Evolutionary conservation across 495 filamentous ascomycete genomes (phyloP).

Genomic region (Immersiella caudata): DNA sequence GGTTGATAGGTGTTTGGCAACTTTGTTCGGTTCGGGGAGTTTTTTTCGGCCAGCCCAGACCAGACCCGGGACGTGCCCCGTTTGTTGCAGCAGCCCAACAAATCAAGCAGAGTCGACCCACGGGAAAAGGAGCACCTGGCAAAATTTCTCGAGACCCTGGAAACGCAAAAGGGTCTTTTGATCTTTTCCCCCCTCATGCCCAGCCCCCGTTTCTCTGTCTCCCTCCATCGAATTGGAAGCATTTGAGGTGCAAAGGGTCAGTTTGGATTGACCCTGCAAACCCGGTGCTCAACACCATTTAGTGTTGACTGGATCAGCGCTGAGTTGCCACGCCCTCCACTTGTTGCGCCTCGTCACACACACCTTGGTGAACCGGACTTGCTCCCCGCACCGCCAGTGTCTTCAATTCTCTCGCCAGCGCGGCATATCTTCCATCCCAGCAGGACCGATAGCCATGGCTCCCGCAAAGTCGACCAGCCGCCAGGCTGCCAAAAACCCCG

Average conservation of each 20-base stretch:
- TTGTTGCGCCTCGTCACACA: slow-evolving; percentile 6
- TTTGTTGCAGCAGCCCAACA: slow-evolving; percentile 29
- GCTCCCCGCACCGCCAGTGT: background rate
- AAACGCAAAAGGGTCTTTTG: slow-evolving; percentile 12
- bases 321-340: slow-evolving; percentile 5
- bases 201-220: background rate
- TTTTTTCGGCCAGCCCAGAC: background rate
- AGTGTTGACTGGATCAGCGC: slow-evolving; percentile 2
- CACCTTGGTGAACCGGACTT: slow-evolving; percentile 12
- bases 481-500: slow-evolving; percentile 42
- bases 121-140: slow-evolving; percentile 23
- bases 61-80: slow-evolving; percentile 10
- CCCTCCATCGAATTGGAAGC: background rate
- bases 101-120: slow-evolving; percentile 34
- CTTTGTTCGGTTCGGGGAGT: background rate
- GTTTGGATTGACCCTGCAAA: background rate
- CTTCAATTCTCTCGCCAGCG: slow-evolving; percentile 4
- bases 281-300: background rate
- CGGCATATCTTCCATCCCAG: slow-evolving; percentile 15
- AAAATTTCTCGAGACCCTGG: slow-evolving; percentile 29
- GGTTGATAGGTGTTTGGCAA: background rate
- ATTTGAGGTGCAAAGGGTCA: slow-evolving; percentile 2
- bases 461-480: slow-evolving; percentile 41
- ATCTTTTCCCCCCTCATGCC: slow-evolving; percentile 3
- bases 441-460: slow-evolving; percentile 37